phyloP scores from a whole-genome alignment of 2,329 filamentous ascomycete genomes.

The Botryotinia globosa region DNA sequence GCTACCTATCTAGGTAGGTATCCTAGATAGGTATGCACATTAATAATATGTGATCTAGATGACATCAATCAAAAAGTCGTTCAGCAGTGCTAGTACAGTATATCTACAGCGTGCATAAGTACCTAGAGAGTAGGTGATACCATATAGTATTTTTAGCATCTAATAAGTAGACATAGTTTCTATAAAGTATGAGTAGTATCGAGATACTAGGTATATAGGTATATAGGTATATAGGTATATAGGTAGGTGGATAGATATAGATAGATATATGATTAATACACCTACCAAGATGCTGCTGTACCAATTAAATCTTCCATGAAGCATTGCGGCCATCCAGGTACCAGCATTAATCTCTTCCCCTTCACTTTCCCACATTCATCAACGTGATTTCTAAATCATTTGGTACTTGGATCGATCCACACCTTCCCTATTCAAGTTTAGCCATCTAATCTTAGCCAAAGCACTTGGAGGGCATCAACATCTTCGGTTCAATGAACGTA shows the following conservation, averaged over 20 bases:
- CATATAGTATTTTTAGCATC: background rate
- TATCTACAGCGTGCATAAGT: background rate
- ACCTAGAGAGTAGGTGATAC: background rate
- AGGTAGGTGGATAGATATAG: background rate
- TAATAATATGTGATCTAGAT: background rate
- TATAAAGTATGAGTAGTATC: background rate
- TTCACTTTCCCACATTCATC: slow-evolving; percentile 3
- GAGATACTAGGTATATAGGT: too few relatives aligned
- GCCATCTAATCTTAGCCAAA: background rate
- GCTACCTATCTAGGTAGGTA: background rate
- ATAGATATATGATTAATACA: background rate
- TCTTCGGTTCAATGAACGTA: slow-evolving; percentile 6
- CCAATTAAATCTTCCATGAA: background rate
- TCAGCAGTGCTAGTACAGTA: background rate
- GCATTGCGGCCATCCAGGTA: background rate
- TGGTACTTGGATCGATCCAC: background rate
- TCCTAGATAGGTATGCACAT: too few relatives aligned
- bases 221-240: too few relatives aligned
- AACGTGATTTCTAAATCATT: slow-evolving; percentile 8
- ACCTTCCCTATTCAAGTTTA: slow-evolving; percentile 10
- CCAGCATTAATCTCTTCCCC: background rate
- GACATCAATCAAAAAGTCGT: background rate
- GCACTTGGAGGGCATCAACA: slow-evolving; percentile 13
- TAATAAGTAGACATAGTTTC: background rate
- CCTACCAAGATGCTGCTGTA: background rate